These are phyloP conservation scores for Hypoxylon sp. DNA, from an alignment of 2,329 filamentous ascomycete genomes.

Conservation along the genomic window DNA sequence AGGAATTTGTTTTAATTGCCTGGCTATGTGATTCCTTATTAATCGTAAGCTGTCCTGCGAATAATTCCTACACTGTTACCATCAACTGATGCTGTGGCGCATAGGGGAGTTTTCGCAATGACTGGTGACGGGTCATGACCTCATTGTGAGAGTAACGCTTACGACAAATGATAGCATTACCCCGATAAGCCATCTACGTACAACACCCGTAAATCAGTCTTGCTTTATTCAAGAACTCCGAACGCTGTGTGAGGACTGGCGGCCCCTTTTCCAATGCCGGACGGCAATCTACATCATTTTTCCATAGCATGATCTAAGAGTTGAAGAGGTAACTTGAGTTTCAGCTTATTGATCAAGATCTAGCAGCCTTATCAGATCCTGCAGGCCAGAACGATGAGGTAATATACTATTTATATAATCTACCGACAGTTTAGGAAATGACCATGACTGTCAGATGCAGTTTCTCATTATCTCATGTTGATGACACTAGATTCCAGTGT, in stretches of 20 bases:
- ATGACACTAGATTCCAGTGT: not conserved
- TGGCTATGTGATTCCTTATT: constrained; percentile 6
- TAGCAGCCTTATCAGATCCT: not conserved
- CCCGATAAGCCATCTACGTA: not conserved
- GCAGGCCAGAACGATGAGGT: not conserved
- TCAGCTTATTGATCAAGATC: not conserved
- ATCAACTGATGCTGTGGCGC: not conserved
- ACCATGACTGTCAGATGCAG: not conserved
- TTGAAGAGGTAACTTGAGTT: not conserved
- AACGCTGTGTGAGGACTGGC: not conserved
- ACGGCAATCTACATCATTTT: no score
- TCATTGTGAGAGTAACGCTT: constrained; percentile 22
- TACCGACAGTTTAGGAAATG: no score
- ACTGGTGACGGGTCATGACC: constrained; percentile 20
- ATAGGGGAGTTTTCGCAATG: not conserved
- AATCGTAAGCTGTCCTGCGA: not conserved
- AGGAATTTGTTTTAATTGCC: not conserved
- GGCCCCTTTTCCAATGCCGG: not conserved
- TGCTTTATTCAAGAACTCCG: not conserved
- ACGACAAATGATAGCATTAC: not conserved
- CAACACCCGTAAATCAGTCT: not conserved
- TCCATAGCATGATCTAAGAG: no score
- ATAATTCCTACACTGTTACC: not conserved
- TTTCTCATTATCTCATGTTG: not conserved
- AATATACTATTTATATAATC: constrained; percentile 9